A percentile compares a stretch with the other conserved stretches of the same genome.
These are phyloP conservation scores for Xerocomus potaroensis DNA, from an alignment of 768 basidiomycete genomes.

Conservation along the genomic window DNA sequence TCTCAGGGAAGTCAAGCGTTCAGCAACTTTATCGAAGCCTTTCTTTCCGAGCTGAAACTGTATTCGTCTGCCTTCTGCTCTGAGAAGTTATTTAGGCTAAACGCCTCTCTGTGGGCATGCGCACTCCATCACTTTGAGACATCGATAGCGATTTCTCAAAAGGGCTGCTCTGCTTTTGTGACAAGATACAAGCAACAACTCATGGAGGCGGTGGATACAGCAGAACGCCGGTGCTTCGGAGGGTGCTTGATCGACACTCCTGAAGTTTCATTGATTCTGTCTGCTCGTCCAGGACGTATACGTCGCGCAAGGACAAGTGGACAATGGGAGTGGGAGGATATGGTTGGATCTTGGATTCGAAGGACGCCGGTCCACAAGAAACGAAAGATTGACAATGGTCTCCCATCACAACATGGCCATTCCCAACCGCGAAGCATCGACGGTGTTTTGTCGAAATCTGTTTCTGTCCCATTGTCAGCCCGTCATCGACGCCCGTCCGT, in stretches of 20 bases:
- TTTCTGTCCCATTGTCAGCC: background rate
- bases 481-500: conserved; percentile 1
- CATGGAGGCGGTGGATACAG: conserved; percentile 46
- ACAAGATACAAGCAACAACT: conserved; percentile 37
- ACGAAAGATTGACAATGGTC: conserved; percentile 8
- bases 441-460: background rate
- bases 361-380: conserved; percentile 32
- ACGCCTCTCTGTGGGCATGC: conserved; percentile 51
- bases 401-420: background rate
- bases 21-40: conserved; percentile 16
- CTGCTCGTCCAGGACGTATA: conserved; percentile 1
- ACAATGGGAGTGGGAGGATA: conserved; percentile 48
- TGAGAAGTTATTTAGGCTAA: conserved; percentile 36
- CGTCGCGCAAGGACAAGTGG: conserved; percentile 19
- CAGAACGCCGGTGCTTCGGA: conserved; percentile 47
- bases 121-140: conserved; percentile 45
- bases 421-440: background rate
- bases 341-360: conserved; percentile 42
- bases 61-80: conserved; percentile 31
- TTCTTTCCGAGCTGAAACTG: conserved; percentile 21
- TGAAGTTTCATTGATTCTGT: conserved; percentile 5
- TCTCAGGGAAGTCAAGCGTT: conserved; percentile 8
- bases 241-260: conserved; percentile 14
- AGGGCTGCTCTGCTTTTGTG: conserved; percentile 22
- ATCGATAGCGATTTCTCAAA: conserved; percentile 20